phyloP scores from a whole-genome alignment of 2,329 filamentous ascomycete species.

The Lasiodiplodia sp. region DNA sequence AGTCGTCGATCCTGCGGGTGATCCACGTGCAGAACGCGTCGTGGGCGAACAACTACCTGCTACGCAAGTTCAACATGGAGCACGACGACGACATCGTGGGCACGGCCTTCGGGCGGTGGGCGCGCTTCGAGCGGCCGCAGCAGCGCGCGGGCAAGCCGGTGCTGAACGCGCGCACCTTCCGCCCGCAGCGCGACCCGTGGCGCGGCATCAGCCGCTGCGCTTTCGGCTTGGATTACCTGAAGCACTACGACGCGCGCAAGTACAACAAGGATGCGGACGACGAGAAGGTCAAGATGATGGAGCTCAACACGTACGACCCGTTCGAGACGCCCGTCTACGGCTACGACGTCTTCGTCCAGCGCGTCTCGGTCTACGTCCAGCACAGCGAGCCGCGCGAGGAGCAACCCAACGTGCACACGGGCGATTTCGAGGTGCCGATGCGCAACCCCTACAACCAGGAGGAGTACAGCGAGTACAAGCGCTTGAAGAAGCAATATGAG shows the following conservation, averaged over 20 bases:
- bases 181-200: conserved; percentile 59
- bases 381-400: conserved; percentile 45
- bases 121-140: conserved; percentile 56
- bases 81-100: conserved; percentile 56
- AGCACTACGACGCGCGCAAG: conserved; percentile 49
- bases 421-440: conserved; percentile 46
- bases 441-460: conserved; percentile 56
- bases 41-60: conserved; percentile 58
- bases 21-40: conserved; percentile 62
- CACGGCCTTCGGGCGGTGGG: conserved; percentile 59
- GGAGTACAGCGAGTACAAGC: conserved; percentile 44
- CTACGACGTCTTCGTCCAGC: conserved; percentile 60
- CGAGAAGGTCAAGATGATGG: conserved; percentile 55
- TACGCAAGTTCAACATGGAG: conserved; percentile 62
- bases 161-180: conserved; percentile 60
- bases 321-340: conserved; percentile 53
- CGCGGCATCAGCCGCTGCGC: conserved; percentile 57
- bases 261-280: conserved; percentile 33
- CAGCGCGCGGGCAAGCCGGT: conserved; percentile 59
- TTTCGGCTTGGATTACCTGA: conserved; percentile 62
- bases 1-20: conserved; percentile 48
- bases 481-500: conserved; percentile 38
- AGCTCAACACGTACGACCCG: conserved; percentile 58
- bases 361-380: conserved; percentile 60
- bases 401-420: background rate